Evolutionary conservation across 164 flowering plant species (phyloP).

Genomic region (Malania oleifera): DNA sequence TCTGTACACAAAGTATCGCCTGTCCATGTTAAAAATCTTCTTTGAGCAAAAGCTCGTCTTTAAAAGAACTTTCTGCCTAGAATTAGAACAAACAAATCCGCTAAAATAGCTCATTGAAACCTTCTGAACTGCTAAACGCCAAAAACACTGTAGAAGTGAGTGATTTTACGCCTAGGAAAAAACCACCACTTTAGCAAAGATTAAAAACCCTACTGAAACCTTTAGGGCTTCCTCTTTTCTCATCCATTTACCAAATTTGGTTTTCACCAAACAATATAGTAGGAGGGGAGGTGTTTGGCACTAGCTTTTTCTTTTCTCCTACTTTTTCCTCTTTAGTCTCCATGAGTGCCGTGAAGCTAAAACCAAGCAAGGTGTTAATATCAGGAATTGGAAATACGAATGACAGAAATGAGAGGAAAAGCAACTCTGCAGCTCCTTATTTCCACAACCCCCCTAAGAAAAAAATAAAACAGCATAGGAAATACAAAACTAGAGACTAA

Average conservation of each 20-base stretch:
- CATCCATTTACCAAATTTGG: background rate
- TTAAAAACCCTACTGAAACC: background rate
- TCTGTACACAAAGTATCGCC: too few relatives aligned
- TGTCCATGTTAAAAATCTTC: too few relatives aligned
- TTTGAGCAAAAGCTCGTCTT: too few relatives aligned
- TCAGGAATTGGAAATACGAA: slow-evolving; percentile 9
- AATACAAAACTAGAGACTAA: slow-evolving; percentile 21
- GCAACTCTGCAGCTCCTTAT: background rate
- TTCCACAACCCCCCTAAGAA: background rate
- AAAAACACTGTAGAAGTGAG: too few relatives aligned
- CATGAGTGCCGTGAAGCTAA: slow-evolving; percentile 15
- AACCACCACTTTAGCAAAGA: background rate
- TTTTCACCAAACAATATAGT: slow-evolving; percentile 1
- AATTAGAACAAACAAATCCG: too few relatives aligned
- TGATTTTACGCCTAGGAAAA: too few relatives aligned
- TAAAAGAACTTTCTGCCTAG: too few relatives aligned
- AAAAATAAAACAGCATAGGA: background rate
- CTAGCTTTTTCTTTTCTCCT: slow-evolving; percentile 7
- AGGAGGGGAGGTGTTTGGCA: background rate
- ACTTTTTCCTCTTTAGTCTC: slow-evolving; percentile 10
- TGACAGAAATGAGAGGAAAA: background rate
- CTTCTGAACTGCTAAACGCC: too few relatives aligned
- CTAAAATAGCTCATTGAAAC: too few relatives aligned
- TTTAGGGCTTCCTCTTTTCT: background rate
- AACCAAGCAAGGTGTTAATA: slow-evolving; percentile 12